Base-by-base conservation (phyloP, 805 yeast species). In the Barnettozyma siamensis region DNA sequence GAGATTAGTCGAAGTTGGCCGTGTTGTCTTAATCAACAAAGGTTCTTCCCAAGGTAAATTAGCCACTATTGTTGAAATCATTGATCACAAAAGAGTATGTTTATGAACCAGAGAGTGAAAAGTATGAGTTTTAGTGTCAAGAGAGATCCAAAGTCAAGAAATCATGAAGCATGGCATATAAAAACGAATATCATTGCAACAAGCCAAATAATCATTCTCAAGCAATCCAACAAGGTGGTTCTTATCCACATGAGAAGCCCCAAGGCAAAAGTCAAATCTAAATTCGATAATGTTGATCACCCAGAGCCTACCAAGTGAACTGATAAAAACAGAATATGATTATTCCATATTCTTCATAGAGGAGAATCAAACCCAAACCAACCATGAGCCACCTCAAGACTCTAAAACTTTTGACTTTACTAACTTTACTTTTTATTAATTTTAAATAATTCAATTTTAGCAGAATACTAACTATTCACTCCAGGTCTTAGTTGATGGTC, bases 1-100 rank as follows among this genome's bases (percentile, higher is more conserved):
- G 98, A 88, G 96, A 86, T 81, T 80, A 68, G 99, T 93, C 72
- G 96, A 91, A 81, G 86, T 89, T 69, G 99, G 99, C 73, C 96
- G 99, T 79, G 86, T 93, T 69, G 96, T 89, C 71, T 83, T 91
- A 67, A 69, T 91, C 69, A 78, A 80, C 83, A 78, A 83, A 73
- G 86, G 87, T 65, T 67, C 70, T 53, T 64, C 63, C 62, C 70
- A 80, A 53, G 84, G 84, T 61, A 86, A 88, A 75, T 81, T 93
- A 68, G 99, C 98, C 65, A 76, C 95, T 69, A 83, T 93, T 65
- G 98, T 89, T 66, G 99, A 93, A 80, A 87, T 93, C 77, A 86
- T 93, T 68, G 98, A 93, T 81, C 96, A 93, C 81, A 89, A 88
- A 82, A 86, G 96, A 78, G 98, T 84, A 80, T 69, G 87, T 80